A percentile compares a stretch with the other conserved stretches of the same genome.
phyloP scores from a whole-genome alignment of 2,329 filamentous ascomycete species.

The Eurotiales sp. region DNA sequence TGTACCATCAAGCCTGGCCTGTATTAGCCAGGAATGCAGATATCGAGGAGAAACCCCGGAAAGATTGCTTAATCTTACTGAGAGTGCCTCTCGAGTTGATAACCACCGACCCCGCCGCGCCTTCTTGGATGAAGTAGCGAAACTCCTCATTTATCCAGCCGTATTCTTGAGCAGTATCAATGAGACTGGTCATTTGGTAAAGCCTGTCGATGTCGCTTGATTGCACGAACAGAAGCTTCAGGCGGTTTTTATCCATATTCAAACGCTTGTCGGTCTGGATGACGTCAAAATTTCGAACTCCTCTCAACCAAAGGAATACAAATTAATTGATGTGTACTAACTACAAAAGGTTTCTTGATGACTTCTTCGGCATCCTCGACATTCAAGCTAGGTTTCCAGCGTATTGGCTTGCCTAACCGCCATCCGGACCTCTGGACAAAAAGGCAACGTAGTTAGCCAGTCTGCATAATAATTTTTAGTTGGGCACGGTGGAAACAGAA shows the following conservation, averaged over 20 bases:
- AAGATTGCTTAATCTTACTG: too few relatives aligned
- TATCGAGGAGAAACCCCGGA: too few relatives aligned
- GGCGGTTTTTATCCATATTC: not conserved
- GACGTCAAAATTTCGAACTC: too few relatives aligned
- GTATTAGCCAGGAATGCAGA: not conserved
- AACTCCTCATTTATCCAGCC: not conserved
- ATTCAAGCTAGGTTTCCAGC: not conserved
- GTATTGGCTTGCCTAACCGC: not conserved
- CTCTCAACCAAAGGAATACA: too few relatives aligned
- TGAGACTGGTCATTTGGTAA: not conserved
- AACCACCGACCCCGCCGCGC: not conserved
- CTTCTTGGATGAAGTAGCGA: not conserved
- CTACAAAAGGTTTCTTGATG: not conserved
- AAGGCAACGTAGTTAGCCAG: too few relatives aligned
- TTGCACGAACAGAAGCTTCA: not conserved
- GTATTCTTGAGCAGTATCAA: not conserved
- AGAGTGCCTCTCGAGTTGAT: not conserved
- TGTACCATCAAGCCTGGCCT: not conserved
- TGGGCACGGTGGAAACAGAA: too few relatives aligned
- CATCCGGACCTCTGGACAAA: not conserved
- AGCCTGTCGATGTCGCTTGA: not conserved
- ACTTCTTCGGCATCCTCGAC: not conserved
- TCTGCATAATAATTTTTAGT: too few relatives aligned
- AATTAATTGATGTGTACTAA: not conserved
- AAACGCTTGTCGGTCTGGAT: not conserved